Conservation (phyloP, 164 flowering plant genomes). For the Chimonanthus salicifolius region DNA sequence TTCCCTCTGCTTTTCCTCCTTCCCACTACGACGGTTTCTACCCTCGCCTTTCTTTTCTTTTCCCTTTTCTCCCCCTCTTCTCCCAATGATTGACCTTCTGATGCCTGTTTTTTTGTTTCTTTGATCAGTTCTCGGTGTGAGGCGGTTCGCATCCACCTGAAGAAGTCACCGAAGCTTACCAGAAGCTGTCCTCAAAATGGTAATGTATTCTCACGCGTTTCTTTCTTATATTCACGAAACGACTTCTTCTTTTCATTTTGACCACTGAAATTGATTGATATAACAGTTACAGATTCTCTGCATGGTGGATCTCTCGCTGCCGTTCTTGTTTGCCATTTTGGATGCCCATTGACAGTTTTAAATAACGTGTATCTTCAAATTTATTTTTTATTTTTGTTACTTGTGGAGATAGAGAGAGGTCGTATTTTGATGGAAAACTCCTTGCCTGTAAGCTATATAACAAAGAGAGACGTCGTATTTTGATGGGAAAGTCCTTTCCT, state of each 20-base stretch:
- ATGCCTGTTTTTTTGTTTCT: not conserved
- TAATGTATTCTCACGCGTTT: constrained; percentile 8
- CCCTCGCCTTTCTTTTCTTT: not conserved
- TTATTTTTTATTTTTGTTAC: too few species aligned
- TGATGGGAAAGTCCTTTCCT: too few species aligned
- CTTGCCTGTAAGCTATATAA: too few species aligned
- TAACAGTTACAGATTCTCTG: too few species aligned
- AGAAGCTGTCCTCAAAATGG: constrained; percentile 53
- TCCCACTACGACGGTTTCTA: constrained; percentile 74
- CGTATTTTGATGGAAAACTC: too few species aligned
- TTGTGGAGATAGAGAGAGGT: too few species aligned
- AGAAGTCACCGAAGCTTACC: constrained; percentile 63
- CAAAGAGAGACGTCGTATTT: too few species aligned
- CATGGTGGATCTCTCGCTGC: too few species aligned
- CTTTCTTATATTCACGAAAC: not conserved
- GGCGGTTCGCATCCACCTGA: constrained; percentile 45
- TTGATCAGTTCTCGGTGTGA: constrained; percentile 52
- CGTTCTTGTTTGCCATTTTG: not conserved
- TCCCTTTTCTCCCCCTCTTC: not conserved
- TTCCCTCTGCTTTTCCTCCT: constrained; percentile 63
- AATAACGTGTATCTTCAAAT: too few species aligned
- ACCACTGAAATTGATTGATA: too few species aligned
- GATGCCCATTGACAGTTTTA: too few species aligned
- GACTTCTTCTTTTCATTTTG: not conserved
- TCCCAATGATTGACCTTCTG: not conserved